phyloP scores from a whole-genome alignment of 441 rosid species.

The Jatropha podagrica region DNA sequence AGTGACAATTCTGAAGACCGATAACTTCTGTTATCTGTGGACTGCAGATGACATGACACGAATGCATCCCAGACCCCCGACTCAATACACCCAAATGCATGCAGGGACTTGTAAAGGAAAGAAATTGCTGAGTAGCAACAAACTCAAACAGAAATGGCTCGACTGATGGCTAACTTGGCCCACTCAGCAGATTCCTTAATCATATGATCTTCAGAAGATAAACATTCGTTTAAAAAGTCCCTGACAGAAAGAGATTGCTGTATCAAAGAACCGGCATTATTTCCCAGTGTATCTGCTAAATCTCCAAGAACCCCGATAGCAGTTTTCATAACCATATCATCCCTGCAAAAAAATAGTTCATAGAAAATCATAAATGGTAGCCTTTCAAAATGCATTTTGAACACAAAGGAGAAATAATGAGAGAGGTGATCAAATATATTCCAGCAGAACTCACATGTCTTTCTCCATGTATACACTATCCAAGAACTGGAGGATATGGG shows the following conservation, averaged over 20 bases:
- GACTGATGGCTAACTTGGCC: conserved; percentile 58
- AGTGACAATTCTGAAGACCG: conserved; percentile 34
- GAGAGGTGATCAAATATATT: neutral
- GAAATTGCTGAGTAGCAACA: conserved; percentile 18
- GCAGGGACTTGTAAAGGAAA: conserved; percentile 40
- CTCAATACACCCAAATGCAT: conserved; percentile 59
- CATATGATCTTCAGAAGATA: conserved; percentile 57
- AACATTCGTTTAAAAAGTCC: conserved; percentile 53
- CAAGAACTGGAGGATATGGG: conserved; percentile 52
- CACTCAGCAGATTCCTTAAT: conserved; percentile 81
- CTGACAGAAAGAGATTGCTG: conserved; percentile 54
- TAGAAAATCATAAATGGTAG: conserved; percentile 8
- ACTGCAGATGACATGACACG: conserved; percentile 46
- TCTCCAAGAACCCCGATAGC: conserved; percentile 68
- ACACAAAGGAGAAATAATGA: neutral
- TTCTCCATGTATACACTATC: conserved; percentile 57
- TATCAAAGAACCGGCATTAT: conserved; percentile 54
- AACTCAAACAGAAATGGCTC: conserved; percentile 55
- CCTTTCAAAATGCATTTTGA: neutral
- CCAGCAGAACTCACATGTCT: conserved; percentile 48
- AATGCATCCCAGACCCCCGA: conserved; percentile 46
- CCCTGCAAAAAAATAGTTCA: conserved; percentile 34
- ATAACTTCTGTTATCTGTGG: conserved; percentile 33
- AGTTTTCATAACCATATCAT: conserved; percentile 56
- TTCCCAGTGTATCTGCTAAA: conserved; percentile 59